Evolutionary conservation across 2,329 filamentous ascomycete species (phyloP).

Genomic region (Zasmidium citrigriseum): DNA sequence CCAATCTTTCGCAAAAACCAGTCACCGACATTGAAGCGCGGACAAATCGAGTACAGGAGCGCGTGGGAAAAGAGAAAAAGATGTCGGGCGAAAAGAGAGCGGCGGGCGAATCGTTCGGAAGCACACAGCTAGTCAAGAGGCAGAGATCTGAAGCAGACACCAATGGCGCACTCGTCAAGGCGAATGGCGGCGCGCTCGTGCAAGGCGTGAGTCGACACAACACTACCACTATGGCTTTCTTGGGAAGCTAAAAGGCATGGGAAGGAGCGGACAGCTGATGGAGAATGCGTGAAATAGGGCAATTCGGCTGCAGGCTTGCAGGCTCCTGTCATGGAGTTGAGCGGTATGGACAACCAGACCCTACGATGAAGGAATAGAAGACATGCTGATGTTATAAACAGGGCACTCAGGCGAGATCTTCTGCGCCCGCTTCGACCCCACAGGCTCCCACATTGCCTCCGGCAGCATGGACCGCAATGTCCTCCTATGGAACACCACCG

Average conservation of each 20-base stretch:
- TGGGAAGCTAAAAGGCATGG: conserved; percentile 25
- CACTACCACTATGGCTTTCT: conserved; percentile 33
- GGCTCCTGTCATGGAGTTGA: conserved; percentile 91
- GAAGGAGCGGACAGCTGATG: conserved; percentile 28
- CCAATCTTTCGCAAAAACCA: too few species aligned
- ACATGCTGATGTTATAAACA: conserved; percentile 26
- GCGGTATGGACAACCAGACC: conserved; percentile 56
- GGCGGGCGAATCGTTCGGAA: conserved; percentile 78
- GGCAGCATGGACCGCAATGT: conserved; percentile 94
- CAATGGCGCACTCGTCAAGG: conserved; percentile 57
- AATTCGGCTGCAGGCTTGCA: conserved; percentile 80
- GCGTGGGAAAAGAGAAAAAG: too few species aligned
- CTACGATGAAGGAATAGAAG: not conserved
- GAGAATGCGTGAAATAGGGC: conserved; percentile 53
- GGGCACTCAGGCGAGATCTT: conserved; percentile 82
- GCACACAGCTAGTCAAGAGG: conserved; percentile 82
- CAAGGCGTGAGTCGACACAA: conserved; percentile 59
- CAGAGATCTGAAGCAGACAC: conserved; percentile 70
- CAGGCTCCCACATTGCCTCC: conserved; percentile 85
- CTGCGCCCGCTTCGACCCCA: conserved; percentile 83
- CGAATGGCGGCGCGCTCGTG: conserved; percentile 63
- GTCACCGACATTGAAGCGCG: too few species aligned
- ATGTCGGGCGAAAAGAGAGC: conserved; percentile 94
- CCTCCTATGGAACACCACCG: conserved; percentile 91
- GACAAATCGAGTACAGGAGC: too few species aligned